Percentiles rank a stretch among this genome's conserved stretches.
phyloP scores from a whole-genome alignment of 1,139 yeast species.

The Geotrichum carabidarum region DNA sequence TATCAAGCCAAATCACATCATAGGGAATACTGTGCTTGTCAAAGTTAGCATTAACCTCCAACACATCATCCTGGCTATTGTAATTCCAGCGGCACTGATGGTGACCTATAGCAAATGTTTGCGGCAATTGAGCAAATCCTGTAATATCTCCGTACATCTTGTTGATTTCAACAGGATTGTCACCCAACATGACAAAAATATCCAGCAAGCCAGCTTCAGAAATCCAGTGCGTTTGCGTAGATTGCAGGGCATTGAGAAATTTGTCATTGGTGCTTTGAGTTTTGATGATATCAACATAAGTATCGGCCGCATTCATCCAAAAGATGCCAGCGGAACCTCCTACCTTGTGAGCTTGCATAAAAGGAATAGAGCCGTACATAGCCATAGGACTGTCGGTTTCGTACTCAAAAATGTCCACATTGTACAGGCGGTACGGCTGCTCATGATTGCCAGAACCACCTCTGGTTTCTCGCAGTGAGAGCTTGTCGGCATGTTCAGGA shows the following conservation, averaged over 20 bases:
- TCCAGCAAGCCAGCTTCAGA: slow-evolving; percentile 86
- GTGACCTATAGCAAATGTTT: slow-evolving; percentile 73
- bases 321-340: slow-evolving; percentile 67
- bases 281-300: slow-evolving; percentile 68
- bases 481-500: slow-evolving; percentile 88
- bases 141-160: slow-evolving; percentile 64
- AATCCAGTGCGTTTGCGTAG: slow-evolving; percentile 72
- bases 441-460: slow-evolving; percentile 37
- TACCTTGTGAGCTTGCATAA: slow-evolving; percentile 64
- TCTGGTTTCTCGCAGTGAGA: slow-evolving; percentile 66
- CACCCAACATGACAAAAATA: slow-evolving; percentile 62
- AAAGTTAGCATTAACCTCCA: slow-evolving; percentile 61
- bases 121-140: slow-evolving; percentile 75
- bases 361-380: slow-evolving; percentile 93
- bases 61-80: slow-evolving; percentile 77
- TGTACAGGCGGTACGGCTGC: slow-evolving; percentile 80
- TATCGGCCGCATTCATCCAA: slow-evolving; percentile 93
- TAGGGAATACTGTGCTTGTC: slow-evolving; percentile 75
- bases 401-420: slow-evolving; percentile 93
- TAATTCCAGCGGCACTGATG: slow-evolving; percentile 98
- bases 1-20: slow-evolving; percentile 92
- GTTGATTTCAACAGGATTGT: slow-evolving; percentile 56
- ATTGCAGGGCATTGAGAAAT: slow-evolving; percentile 9
- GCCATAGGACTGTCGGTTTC: slow-evolving; percentile 76
- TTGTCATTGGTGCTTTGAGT: slow-evolving; percentile 27